phyloP scores from a whole-genome alignment of 805 yeast genomes.

The Metschnikowia corniflorae region DNA sequence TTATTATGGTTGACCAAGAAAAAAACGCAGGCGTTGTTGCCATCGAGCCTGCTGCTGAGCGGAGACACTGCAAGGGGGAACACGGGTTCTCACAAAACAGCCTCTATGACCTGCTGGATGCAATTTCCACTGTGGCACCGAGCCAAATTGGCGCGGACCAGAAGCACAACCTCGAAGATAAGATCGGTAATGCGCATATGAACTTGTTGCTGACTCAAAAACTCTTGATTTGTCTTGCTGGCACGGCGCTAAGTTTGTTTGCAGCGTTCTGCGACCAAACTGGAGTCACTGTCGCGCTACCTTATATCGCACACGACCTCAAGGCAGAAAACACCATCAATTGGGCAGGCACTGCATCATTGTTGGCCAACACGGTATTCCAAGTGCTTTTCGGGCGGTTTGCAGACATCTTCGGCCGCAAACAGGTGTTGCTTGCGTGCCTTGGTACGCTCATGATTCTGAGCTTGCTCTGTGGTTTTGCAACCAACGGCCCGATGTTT shows the following conservation, averaged over 20 bases:
- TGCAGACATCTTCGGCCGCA: conserved; percentile 62
- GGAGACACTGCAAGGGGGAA: no score
- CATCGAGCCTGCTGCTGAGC: no score
- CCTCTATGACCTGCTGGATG: conserved; percentile 7
- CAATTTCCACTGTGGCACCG: conserved; percentile 6
- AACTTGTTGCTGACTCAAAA: conserved; percentile 38
- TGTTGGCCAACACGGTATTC: conserved; percentile 67
- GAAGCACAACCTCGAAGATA: conserved; percentile 18
- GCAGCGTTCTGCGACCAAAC: conserved; percentile 49
- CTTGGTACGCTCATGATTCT: conserved; percentile 44
- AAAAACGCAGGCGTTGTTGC: no score
- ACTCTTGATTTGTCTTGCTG: conserved; percentile 34
- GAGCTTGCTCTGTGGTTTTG: conserved; percentile 42
- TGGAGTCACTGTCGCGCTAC: conserved; percentile 45
- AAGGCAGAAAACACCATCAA: conserved; percentile 46
- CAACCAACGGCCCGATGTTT: conserved; percentile 42
- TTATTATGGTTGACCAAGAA: no score
- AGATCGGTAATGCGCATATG: conserved; percentile 40
- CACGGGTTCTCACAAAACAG: conserved; percentile 3
- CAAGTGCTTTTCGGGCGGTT: conserved; percentile 73
- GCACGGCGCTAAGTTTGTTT: conserved; percentile 38
- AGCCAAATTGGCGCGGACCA: neutral
- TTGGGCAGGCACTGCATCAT: conserved; percentile 73
- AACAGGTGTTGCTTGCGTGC: conserved; percentile 40
- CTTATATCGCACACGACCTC: conserved; percentile 46